Evolutionary conservation across 345 rosid genomes (phyloP), one percentile per base, ranked within the genome.

Genomic region (Populus pruinosa): DNA sequence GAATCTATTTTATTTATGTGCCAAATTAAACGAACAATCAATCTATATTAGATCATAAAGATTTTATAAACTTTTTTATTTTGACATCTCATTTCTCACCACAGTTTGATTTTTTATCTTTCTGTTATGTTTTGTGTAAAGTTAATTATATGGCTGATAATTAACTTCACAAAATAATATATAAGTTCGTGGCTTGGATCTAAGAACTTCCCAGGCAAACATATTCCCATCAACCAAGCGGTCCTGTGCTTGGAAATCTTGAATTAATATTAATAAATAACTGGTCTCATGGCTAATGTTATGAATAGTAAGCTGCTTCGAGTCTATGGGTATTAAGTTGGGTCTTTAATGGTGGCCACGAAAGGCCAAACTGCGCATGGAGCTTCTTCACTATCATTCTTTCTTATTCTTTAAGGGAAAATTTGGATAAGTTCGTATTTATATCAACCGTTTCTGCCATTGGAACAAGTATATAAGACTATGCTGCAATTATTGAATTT

Each of bases 281-380:
- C 13, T 35, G 73, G 49, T 20, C 11, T 62, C 41, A 61, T 83
- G 75, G 77, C 74, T 75, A 75, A 74, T 80, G 47, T 17, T 79
- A 81, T 69, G 36, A 53, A 53, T 65, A 65, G 31, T 18, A 67
- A 65, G 82, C 61, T 72, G 80, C 72, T 80, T 82, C 70, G 59
- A 79, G 69, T 82, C 73, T 62, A 82, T 76, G 79, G 13, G 66
- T 25, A 67, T 68, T 59, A 69, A 73, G 38, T 77, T 61, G 77
- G 78, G n/a, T 75, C 88, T 72, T 79, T 79, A 62, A 77, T 75
- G 71, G 72, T 61, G 67, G 72, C 80, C 82, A 79, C 86, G 81
- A 36, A 47, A 56, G 77, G 77, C 80, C 80, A 68, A 78, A 62
- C 25, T 73, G 49, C 63, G 49, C 55, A 11, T 67, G 11, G 72